phyloP scores from a whole-genome alignment of 2,329 filamentous ascomycete species.

The Verticillium longisporum region DNA sequence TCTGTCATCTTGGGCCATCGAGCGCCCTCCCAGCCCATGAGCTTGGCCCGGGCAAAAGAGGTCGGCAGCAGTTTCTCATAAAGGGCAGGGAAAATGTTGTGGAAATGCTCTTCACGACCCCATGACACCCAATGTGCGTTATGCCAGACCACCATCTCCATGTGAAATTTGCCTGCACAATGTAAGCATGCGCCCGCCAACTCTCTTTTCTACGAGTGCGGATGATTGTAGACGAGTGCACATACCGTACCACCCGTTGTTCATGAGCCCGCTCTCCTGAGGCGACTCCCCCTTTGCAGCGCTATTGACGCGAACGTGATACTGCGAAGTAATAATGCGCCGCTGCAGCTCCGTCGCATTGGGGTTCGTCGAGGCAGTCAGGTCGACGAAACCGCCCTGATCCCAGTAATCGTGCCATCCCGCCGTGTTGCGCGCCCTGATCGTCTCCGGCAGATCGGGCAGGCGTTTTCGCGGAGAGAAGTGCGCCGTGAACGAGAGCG shows the following conservation, averaged over 20 bases:
- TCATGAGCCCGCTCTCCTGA: conserved; percentile 30
- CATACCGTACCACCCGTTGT: conserved; percentile 37
- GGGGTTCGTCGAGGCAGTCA: conserved; percentile 24
- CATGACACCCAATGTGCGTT: conserved; percentile 31
- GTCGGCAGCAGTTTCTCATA: conserved; percentile 13
- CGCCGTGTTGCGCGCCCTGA: conserved; percentile 15
- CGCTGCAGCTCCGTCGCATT: conserved; percentile 34
- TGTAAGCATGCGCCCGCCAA: conserved; percentile 18
- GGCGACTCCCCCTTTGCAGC: conserved; percentile 28
- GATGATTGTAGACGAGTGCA: neutral
- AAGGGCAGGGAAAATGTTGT: conserved; percentile 25
- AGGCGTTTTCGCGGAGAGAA: conserved; percentile 20
- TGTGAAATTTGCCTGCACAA: conserved; percentile 30
- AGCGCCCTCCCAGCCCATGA: conserved; percentile 22
- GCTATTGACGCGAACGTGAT: conserved; percentile 34
- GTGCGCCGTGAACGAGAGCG: conserved; percentile 24
- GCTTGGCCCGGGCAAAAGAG: conserved; percentile 17
- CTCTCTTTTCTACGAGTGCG: no score
- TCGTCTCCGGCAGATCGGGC: conserved; percentile 16
- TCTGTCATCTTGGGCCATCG: conserved; percentile 50
- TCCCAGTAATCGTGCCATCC: conserved; percentile 30
- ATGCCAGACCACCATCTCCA: conserved; percentile 38
- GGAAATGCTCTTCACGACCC: conserved; percentile 27
- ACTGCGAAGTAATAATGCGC: conserved; percentile 35
- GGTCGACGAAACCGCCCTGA: conserved; percentile 32